These are phyloP conservation scores for Fibroporia radiculosa DNA, from an alignment of 768 basidiomycete species.

Conservation along the genomic window DNA sequence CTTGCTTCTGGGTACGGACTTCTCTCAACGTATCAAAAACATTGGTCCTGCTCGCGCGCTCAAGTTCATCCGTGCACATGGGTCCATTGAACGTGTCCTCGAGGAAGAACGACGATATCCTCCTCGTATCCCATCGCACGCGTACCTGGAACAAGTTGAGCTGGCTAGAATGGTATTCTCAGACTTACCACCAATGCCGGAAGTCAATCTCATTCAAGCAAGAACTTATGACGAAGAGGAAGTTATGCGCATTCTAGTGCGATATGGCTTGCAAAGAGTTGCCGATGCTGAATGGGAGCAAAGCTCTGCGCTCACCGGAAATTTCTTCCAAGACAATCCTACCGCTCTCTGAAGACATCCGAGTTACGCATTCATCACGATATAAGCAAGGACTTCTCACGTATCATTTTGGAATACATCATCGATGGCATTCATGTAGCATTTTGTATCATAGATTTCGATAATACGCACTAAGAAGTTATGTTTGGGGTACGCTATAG, in stretches of 20 bases:
- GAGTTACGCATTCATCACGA: too few relatives aligned
- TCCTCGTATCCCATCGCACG: slow-evolving; percentile 36
- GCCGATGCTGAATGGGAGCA: slow-evolving; percentile 31
- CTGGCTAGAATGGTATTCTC: slow-evolving; percentile 57
- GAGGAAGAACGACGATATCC: slow-evolving; percentile 41
- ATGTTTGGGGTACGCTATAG: too few relatives aligned
- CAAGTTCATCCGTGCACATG: slow-evolving; percentile 63
- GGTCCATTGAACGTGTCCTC: slow-evolving; percentile 66
- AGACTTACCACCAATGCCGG: slow-evolving; percentile 58
- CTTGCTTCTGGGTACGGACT: slow-evolving; percentile 85
- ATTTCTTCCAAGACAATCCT: slow-evolving; percentile 64
- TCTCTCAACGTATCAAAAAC: slow-evolving; percentile 76
- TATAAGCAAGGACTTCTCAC: too few relatives aligned
- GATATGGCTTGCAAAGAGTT: slow-evolving; percentile 34
- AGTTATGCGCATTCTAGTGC: slow-evolving; percentile 40
- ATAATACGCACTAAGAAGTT: too few relatives aligned
- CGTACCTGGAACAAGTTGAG: slow-evolving; percentile 59
- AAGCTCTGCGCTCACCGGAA: slow-evolving; percentile 44
- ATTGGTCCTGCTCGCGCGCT: slow-evolving; percentile 76
- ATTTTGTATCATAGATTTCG: too few relatives aligned
- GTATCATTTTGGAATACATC: too few relatives aligned
- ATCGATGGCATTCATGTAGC: too few relatives aligned
- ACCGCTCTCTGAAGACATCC: slow-evolving; percentile 1
- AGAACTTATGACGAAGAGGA: slow-evolving; percentile 31
- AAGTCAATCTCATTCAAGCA: slow-evolving; percentile 26